These are phyloP conservation scores for Orbilia ellipsospora DNA, from an alignment of 2,329 filamentous ascomycete species.

Conservation along the genomic window DNA sequence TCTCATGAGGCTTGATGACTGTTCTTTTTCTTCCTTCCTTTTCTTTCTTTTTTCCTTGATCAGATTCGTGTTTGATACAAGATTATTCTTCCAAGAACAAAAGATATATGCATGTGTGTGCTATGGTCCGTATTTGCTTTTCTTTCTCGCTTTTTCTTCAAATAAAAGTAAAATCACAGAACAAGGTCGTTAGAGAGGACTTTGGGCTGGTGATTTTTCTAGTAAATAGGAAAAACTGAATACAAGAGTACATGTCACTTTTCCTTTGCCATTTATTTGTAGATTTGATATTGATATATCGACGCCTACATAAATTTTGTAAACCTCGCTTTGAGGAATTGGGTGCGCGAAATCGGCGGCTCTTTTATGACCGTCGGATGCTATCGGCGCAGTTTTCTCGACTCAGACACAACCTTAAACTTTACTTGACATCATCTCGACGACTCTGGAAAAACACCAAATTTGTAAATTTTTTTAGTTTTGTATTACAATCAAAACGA, in stretches of 20 bases:
- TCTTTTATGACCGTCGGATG: constrained; percentile 3
- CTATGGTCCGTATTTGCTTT: constrained; percentile 11
- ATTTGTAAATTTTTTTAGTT: too few relatives aligned
- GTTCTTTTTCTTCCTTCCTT: constrained; percentile 22
- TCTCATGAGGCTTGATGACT: constrained; percentile 31
- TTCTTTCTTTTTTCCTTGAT: background rate
- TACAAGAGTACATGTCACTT: constrained; percentile 17
- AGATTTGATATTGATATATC: too few relatives aligned
- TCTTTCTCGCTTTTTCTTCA: constrained; percentile 13
- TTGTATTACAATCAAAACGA: too few relatives aligned
- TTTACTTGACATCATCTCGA: too few relatives aligned
- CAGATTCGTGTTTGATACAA: constrained; percentile 16
- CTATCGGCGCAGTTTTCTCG: background rate
- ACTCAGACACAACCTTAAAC: too few relatives aligned
- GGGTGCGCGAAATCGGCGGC: background rate
- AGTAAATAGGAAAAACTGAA: constrained; percentile 29
- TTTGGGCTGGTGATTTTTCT: constrained; percentile 15
- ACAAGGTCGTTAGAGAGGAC: background rate
- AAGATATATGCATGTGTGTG: constrained; percentile 18
- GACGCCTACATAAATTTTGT: too few relatives aligned
- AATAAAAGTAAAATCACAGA: constrained; percentile 6
- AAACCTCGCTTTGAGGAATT: background rate
- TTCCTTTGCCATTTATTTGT: too few relatives aligned
- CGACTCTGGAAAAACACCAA: too few relatives aligned
- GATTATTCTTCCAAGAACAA: constrained; percentile 15